Base-by-base conservation (phyloP, 345 rosid genomes). In the Turritis glabra region DNA sequence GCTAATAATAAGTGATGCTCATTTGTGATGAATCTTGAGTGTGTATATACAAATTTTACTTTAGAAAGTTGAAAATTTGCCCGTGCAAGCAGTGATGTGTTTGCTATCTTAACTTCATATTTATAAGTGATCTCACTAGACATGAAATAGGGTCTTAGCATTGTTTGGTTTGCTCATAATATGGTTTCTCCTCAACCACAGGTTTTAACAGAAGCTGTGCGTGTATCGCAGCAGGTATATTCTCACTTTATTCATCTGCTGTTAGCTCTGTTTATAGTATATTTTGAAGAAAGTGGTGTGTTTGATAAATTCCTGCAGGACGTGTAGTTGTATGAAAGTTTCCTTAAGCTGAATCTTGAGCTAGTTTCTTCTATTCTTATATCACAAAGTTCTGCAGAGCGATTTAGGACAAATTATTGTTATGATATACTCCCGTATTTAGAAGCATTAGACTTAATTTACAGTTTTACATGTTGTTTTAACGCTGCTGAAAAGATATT, bases 131-230 rank as follows among this genome's bases (percentile, higher is more conserved):
- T 51, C 50, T 37, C 46, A 47, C 23, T 46, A 27, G 47, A 38
- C 33, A 58, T 59, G 15, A 75, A 19, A 40, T 8, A 22, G n/a
- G 7, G 43, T 37, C 23, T 56, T 66, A 23, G 5, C 17, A n/a
- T 56, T 35, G 11, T 62, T 54, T 54, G 17, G 60, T 64, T 55
- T 71, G 41, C 73, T 77, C 26, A 65, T 59, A 50, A 8, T 71
- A 72, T 64, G 47, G 41, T 51, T 72, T 72, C 55, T 66, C n/a
- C 19, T 80, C 29, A 72, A 77, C 52, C 52, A 29, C 88, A 95
- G 99, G 97, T 88, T 82, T 85, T 95, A 47, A 88, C 90, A 46
- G 99, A 95, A 81, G 99, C 97, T 60, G 96, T 95, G 69, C 89
- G 86, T 46, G 85, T 87, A 53, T 90, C 91, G 29, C 99, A 90